A percentile compares a stretch with the other conserved stretches of the same genome.
Evolutionary conservation across 2,329 filamentous ascomycete species (phyloP).

Genomic region (Fusarium temperatum): DNA sequence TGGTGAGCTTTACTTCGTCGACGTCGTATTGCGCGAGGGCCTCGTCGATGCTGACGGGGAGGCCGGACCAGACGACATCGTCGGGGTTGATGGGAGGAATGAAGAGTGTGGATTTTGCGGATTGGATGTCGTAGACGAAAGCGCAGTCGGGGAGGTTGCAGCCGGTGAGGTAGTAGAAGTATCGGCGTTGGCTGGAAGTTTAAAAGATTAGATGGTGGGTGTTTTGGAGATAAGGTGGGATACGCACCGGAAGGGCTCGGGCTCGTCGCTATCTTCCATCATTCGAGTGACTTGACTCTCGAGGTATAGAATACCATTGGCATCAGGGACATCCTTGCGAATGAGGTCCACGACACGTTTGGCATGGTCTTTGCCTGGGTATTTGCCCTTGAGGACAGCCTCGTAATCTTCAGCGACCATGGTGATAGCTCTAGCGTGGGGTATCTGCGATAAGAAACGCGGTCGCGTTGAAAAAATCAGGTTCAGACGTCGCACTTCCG

Average conservation of each 20-base stretch:
- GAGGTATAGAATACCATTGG: conserved; percentile 80
- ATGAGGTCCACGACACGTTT: conserved; percentile 84
- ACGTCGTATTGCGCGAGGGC: conserved; percentile 82
- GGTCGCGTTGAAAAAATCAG: background rate
- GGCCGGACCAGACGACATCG: conserved; percentile 90
- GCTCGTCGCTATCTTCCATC: conserved; percentile 89
- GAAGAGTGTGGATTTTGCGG: conserved; percentile 81
- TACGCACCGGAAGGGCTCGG: conserved; percentile 77
- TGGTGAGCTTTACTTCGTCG: conserved; percentile 77
- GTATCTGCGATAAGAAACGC: background rate
- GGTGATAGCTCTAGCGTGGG: conserved; percentile 16
- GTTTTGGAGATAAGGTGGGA: background rate
- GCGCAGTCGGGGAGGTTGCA: conserved; percentile 82
- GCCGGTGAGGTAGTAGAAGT: conserved; percentile 95
- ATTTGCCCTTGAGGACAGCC: conserved; percentile 67
- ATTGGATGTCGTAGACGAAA: conserved; percentile 81
- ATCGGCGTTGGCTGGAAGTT: conserved; percentile 77
- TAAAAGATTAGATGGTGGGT: background rate
- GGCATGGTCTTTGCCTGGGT: conserved; percentile 88
- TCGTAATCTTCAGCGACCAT: conserved; percentile 58
- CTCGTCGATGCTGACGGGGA: conserved; percentile 80
- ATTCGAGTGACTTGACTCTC: conserved; percentile 84
- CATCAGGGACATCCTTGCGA: conserved; percentile 69
- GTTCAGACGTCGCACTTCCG: background rate
- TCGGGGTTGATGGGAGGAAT: conserved; percentile 91